Base-by-base conservation (phyloP, 148 eudicot genomes). In the Drosera capensis region DNA sequence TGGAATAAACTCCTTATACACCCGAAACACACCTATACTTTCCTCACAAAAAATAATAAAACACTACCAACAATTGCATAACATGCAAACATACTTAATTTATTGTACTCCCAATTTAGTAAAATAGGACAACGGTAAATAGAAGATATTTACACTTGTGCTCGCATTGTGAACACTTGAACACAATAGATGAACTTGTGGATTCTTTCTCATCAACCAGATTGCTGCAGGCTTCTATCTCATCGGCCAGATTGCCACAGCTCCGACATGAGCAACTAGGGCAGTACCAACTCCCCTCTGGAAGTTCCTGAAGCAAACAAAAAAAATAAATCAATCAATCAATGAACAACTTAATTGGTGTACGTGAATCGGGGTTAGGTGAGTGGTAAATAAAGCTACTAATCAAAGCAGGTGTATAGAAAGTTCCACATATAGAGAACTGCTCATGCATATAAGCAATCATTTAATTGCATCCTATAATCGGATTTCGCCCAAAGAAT, bases 251-350 rank as follows among this genome's bases (percentile, higher is more conserved):
- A 57, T 72, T 59, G 60, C 82, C 82, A 57, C 99, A 90, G 45
- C 73, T 52, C 56, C 60, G 70, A 61, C 99, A 90, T 40, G 73
- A 66, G 65, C 99, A 90, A 15, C 58, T 68, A 23, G 75, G 48
- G 61, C 99, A 90, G 57, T 90, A 80, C 99, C 99, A 90, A 51
- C 61, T 75, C 31, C 95, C 99, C 54, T 85, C 95, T 25, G 99
- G 99, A 39, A 90, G 58, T 38, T 90, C 93, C 99, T 90, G 77
- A 45, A 57, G 38, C 35, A 64, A 45, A 55, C 39, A 55, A 58
- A 44, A 22, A 39, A 28, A 51, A 48, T 51, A 56, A 26, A 52
- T n/a, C n/a, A n/a, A n/a, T n/a, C n/a, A n/a, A n/a, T n/a, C n/a
- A n/a, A n/a, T n/a, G 49, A 29, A 31, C 43, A 40, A 26, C 15